Percentiles rank a stretch among this genome's conserved stretches.
phyloP scores from a whole-genome alignment of 768 basidiomycete genomes.

The Lenzites betulinus region DNA sequence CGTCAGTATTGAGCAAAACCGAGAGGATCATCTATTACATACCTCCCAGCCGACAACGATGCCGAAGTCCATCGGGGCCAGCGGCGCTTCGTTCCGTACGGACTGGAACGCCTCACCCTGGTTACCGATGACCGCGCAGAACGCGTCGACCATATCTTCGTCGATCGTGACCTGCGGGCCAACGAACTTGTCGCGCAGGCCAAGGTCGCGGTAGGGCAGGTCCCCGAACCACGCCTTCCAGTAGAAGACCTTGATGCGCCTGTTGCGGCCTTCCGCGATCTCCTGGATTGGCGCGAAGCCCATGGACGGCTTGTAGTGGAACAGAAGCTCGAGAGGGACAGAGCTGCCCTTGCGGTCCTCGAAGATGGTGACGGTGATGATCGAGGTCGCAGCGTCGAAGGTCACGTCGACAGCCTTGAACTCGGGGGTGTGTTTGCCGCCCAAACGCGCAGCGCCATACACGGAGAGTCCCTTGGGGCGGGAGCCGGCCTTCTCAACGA shows the following conservation, averaged over 20 bases:
- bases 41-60: slow-evolving; percentile 99
- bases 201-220: slow-evolving; percentile 70
- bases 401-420: slow-evolving; percentile 86
- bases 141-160: slow-evolving; percentile 75
- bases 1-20: not conserved
- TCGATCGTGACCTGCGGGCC: slow-evolving; percentile 86
- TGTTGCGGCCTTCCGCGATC: slow-evolving; percentile 78
- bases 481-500: slow-evolving; percentile 50
- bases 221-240: slow-evolving; percentile 99
- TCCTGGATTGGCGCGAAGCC: slow-evolving; percentile 95
- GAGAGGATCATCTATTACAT: slow-evolving; percentile 27
- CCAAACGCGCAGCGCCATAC: slow-evolving; percentile 80
- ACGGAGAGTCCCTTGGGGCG: slow-evolving; percentile 60
- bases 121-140: slow-evolving; percentile 93
- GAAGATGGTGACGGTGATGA: slow-evolving; percentile 73
- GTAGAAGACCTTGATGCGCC: slow-evolving; percentile 94
- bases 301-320: slow-evolving; percentile 84
- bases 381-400: slow-evolving; percentile 51
- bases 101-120: slow-evolving; percentile 89
- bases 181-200: slow-evolving; percentile 79
- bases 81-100: slow-evolving; percentile 63
- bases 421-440: slow-evolving; percentile 64
- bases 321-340: slow-evolving; percentile 81
- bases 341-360: slow-evolving; percentile 80
- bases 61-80: slow-evolving; percentile 98